Conservation (phyloP, 2,329 filamentous ascomycete genomes). For the Periconia macrospinosa region DNA sequence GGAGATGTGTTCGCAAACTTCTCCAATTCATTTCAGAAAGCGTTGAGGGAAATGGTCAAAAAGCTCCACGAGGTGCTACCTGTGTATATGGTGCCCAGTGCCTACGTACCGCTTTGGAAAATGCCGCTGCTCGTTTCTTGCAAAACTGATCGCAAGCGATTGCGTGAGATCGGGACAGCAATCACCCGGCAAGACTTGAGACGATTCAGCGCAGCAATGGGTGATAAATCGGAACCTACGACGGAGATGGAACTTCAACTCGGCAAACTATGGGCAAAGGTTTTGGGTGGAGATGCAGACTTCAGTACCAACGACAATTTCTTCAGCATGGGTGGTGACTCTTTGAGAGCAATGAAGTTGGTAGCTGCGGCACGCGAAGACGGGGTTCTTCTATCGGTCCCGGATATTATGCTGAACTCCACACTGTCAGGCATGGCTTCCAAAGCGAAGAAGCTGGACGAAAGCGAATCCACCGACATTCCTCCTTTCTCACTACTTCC, state of each 20-base stretch:
- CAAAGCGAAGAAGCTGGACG: constrained; percentile 26
- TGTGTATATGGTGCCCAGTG: constrained; percentile 40
- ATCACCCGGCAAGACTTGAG: constrained; percentile 36
- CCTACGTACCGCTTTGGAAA: constrained; percentile 40
- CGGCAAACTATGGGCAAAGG: constrained; percentile 32
- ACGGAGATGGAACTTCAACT: constrained; percentile 36
- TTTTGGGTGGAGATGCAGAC: constrained; percentile 35
- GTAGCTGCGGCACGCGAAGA: constrained; percentile 57
- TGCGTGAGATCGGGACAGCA: constrained; percentile 35
- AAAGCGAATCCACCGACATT: constrained; percentile 23
- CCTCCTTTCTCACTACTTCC: constrained; percentile 38
- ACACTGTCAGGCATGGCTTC: constrained; percentile 51
- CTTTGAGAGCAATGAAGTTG: constrained; percentile 57
- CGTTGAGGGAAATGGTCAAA: constrained; percentile 31
- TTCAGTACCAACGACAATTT: constrained; percentile 45
- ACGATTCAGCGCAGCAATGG: constrained; percentile 31
- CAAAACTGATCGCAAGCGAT: constrained; percentile 40
- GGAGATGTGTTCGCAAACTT: constrained; percentile 35
- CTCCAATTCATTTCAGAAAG: constrained; percentile 32
- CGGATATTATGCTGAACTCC: constrained; percentile 57
- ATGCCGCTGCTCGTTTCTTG: constrained; percentile 40
- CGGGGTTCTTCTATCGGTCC: constrained; percentile 56
- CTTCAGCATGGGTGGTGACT: constrained; percentile 54
- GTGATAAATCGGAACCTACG: constrained; percentile 48
- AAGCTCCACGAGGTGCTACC: constrained; percentile 33